Percentiles rank a stretch among this genome's conserved stretches.
These are phyloP conservation scores for Sclerospora graminicola DNA, from an alignment of 352 stramenopile species.

Conservation along the genomic window DNA sequence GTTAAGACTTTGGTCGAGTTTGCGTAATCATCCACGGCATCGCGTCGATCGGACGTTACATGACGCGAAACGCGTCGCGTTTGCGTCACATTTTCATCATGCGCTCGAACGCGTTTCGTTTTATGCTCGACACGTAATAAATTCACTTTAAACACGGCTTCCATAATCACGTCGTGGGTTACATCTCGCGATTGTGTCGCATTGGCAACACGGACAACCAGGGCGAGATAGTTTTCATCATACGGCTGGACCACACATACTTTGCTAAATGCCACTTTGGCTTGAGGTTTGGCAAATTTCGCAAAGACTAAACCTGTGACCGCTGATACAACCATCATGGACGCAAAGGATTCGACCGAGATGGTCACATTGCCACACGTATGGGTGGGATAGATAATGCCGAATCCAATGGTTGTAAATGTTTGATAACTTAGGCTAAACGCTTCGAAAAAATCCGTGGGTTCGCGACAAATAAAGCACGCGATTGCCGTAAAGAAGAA, in stretches of 20 bases:
- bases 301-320: constrained; percentile 77
- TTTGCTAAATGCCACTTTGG: constrained; percentile 74
- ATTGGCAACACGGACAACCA: constrained; percentile 74
- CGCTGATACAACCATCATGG: constrained; percentile 71
- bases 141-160: constrained; percentile 70
- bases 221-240: constrained; percentile 53
- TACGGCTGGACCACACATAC: constrained; percentile 72
- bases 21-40: constrained; percentile 11
- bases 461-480: constrained; percentile 42
- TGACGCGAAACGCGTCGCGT: constrained; percentile 7
- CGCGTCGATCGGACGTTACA: background rate
- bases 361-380: constrained; percentile 66
- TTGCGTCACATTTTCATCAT: constrained; percentile 14
- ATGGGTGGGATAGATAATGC: constrained; percentile 52
- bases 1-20: constrained; percentile 39
- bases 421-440: constrained; percentile 79
- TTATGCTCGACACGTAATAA: constrained; percentile 65
- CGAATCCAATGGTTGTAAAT: constrained; percentile 80
- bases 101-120: constrained; percentile 22
- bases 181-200: constrained; percentile 71
- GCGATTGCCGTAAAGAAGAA: constrained; percentile 44
- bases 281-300: constrained; percentile 72
- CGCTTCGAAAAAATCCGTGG: constrained; percentile 37
- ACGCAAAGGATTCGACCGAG: constrained; percentile 66
- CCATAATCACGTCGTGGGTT: constrained; percentile 79